A percentile compares a stretch with the other conserved stretches of the same genome.
Evolutionary conservation across 352 stramenopile species (phyloP).

Genomic region (Phytophthora quininea): DNA sequence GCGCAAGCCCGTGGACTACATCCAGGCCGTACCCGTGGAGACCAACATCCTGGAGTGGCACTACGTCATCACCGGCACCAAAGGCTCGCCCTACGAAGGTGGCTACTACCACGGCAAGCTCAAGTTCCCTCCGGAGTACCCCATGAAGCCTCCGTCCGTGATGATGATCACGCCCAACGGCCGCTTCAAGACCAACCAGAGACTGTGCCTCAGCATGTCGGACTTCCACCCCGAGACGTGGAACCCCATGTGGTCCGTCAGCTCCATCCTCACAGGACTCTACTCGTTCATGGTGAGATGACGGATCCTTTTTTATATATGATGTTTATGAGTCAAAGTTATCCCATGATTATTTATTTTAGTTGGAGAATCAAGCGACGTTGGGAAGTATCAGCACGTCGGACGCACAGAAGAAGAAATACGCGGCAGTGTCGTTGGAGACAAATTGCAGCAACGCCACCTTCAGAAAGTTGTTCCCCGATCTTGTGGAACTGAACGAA

Average conservation of each 20-base stretch:
- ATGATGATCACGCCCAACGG: constrained; percentile 95
- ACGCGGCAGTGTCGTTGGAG: constrained; percentile 79
- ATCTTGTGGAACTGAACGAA: constrained; percentile 84
- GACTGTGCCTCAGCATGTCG: constrained; percentile 94
- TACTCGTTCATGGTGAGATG: constrained; percentile 93
- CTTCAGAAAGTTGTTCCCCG: constrained; percentile 90
- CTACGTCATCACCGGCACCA: constrained; percentile 89
- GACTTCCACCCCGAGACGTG: constrained; percentile 96
- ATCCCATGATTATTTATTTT: constrained; percentile 2
- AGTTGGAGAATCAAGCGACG: constrained; percentile 85
- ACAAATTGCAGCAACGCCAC: constrained; percentile 80
- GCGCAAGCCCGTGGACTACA: constrained; percentile 90
- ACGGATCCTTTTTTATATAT: neutral
- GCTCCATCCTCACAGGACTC: constrained; percentile 94
- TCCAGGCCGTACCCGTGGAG: constrained; percentile 86
- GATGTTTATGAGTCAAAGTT: neutral
- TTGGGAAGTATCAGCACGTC: constrained; percentile 90
- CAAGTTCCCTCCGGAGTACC: constrained; percentile 93
- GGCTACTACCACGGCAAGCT: constrained; percentile 92
- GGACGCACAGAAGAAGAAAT: constrained; percentile 83
- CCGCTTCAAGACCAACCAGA: constrained; percentile 92
- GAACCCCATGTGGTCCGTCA: constrained; percentile 96
- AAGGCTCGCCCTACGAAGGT: constrained; percentile 78
- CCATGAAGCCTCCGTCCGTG: constrained; percentile 93
- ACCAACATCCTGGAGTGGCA: constrained; percentile 97